A percentile compares a stretch with the other conserved stretches of the same genome.
phyloP scores from a whole-genome alignment of 2,329 filamentous ascomycete species.

The Fusarium liriodendri region DNA sequence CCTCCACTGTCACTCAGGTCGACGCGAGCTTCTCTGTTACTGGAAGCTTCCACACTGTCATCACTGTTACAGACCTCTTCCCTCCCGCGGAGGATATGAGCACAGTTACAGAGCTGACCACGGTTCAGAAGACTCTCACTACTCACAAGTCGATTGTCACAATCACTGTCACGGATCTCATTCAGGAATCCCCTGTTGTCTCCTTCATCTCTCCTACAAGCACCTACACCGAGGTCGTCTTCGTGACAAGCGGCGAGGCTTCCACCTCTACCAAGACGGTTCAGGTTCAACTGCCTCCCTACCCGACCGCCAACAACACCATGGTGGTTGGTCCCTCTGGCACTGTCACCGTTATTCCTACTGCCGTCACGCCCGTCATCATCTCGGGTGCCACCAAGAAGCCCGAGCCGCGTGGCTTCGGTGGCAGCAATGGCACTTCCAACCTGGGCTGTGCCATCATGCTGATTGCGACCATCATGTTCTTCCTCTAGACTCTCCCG shows the following conservation, averaged over 20 bases:
- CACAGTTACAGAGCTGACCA: slow-evolving; percentile 43
- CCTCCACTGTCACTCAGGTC: slow-evolving; percentile 45
- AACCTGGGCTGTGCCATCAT: slow-evolving; percentile 51
- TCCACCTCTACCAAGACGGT: slow-evolving; percentile 49
- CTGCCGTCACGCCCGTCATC: slow-evolving; percentile 42
- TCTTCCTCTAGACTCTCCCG: slow-evolving; percentile 45
- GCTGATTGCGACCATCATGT: slow-evolving; percentile 49
- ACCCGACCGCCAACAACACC: slow-evolving; percentile 47
- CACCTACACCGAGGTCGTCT: slow-evolving; percentile 48
- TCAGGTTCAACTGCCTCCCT: slow-evolving; percentile 42
- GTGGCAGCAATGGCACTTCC: slow-evolving; percentile 44
- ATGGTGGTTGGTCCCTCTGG: slow-evolving; percentile 37
- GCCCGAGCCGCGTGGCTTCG: slow-evolving; percentile 46
- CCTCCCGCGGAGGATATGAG: slow-evolving; percentile 27
- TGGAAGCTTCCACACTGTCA: slow-evolving; percentile 34
- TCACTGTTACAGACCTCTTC: slow-evolving; percentile 48
- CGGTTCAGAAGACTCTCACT: slow-evolving; percentile 42
- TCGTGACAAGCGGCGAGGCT: slow-evolving; percentile 44
- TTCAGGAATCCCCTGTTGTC: slow-evolving; percentile 26
- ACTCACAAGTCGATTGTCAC: slow-evolving; percentile 37
- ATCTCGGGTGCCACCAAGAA: slow-evolving; percentile 50
- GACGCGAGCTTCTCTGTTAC: slow-evolving; percentile 35
- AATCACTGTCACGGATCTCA: slow-evolving; percentile 40
- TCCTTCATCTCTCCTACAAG: slow-evolving; percentile 32
- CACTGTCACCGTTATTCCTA: slow-evolving; percentile 38